Conservation (phyloP, 2,329 filamentous ascomycete species). For the Fusarium subtropicale region DNA sequence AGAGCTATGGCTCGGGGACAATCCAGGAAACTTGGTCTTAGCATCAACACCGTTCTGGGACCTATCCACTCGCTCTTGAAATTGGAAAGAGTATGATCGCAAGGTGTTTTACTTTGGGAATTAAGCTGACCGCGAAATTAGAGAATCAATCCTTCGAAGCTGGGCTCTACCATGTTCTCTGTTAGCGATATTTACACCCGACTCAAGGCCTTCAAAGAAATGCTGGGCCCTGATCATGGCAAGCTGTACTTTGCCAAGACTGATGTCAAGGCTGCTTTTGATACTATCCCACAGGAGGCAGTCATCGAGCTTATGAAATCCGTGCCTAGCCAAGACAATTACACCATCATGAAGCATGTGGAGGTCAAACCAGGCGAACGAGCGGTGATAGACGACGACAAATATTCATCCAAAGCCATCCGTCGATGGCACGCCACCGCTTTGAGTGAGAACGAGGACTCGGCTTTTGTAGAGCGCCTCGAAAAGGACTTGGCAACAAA, state of each 20-base stretch:
- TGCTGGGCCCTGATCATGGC: constrained; percentile 53
- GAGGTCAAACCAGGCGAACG: constrained; percentile 69
- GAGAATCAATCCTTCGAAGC: constrained; percentile 62
- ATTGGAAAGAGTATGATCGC: constrained; percentile 74
- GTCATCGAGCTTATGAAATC: constrained; percentile 74
- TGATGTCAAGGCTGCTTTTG: constrained; percentile 92
- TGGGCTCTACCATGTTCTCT: constrained; percentile 87
- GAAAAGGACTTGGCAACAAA: constrained; percentile 54
- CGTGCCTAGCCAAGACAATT: constrained; percentile 68
- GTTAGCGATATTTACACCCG: constrained; percentile 82
- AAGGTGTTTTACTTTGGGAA: neutral
- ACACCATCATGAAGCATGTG: constrained; percentile 79
- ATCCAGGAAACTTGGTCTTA: constrained; percentile 69
- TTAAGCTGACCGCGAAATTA: constrained; percentile 41
- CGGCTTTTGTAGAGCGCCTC: constrained; percentile 60
- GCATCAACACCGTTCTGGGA: constrained; percentile 65
- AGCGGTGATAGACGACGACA: constrained; percentile 35
- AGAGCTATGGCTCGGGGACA: constrained; percentile 67
- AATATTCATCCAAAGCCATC: constrained; percentile 52
- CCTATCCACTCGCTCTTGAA: constrained; percentile 83
- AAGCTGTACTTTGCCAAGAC: constrained; percentile 89
- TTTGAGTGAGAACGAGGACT: constrained; percentile 54
- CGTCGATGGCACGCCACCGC: constrained; percentile 67
- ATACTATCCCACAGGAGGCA: constrained; percentile 88
- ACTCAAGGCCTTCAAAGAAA: constrained; percentile 75